A percentile compares a stretch with the other conserved stretches of the same genome.
phyloP scores from a whole-genome alignment of 1,284 basidiomycete genomes.

The Coniferiporia weirii region DNA sequence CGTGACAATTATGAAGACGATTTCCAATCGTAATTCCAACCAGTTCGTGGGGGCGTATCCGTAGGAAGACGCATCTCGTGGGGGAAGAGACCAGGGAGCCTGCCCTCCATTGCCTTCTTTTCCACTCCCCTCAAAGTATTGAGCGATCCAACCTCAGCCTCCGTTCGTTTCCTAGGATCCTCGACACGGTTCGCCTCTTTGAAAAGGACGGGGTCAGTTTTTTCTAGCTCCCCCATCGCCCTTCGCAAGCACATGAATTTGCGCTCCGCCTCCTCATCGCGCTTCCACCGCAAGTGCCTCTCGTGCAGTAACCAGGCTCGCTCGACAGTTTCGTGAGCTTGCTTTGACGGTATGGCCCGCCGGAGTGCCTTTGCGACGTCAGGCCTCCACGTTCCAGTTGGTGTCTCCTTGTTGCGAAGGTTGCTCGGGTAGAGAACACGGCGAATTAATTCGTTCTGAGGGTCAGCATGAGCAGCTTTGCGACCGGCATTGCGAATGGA shows the following conservation, averaged over 20 bases:
- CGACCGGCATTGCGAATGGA: constrained; percentile 12
- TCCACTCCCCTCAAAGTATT: constrained; percentile 65
- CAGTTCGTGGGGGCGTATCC: constrained; percentile 69
- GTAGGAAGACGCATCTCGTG: constrained; percentile 73
- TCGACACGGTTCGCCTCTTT: constrained; percentile 71
- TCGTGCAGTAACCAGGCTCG: constrained; percentile 86
- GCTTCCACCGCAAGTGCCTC: constrained; percentile 65
- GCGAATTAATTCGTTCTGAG: constrained; percentile 68
- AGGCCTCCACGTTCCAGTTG: constrained; percentile 77
- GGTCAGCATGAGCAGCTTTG: constrained; percentile 38
- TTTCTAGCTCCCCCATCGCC: constrained; percentile 78
- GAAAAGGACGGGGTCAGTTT: constrained; percentile 62
- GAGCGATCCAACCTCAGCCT: constrained; percentile 49
- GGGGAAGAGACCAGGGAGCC: constrained; percentile 80
- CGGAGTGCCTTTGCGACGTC: constrained; percentile 67
- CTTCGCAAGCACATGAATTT: constrained; percentile 74
- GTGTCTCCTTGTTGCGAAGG: constrained; percentile 61
- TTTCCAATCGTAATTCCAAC: constrained; percentile 80
- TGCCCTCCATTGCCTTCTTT: constrained; percentile 66
- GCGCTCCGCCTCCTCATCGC: constrained; percentile 58
- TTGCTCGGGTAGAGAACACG: constrained; percentile 76
- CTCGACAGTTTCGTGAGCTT: constrained; percentile 92
- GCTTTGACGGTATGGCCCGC: constrained; percentile 72
- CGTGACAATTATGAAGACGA: background rate
- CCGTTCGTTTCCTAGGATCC: constrained; percentile 62